Conservation (phyloP, 495 filamentous ascomycete species). For the Penicillium turbatum region DNA sequence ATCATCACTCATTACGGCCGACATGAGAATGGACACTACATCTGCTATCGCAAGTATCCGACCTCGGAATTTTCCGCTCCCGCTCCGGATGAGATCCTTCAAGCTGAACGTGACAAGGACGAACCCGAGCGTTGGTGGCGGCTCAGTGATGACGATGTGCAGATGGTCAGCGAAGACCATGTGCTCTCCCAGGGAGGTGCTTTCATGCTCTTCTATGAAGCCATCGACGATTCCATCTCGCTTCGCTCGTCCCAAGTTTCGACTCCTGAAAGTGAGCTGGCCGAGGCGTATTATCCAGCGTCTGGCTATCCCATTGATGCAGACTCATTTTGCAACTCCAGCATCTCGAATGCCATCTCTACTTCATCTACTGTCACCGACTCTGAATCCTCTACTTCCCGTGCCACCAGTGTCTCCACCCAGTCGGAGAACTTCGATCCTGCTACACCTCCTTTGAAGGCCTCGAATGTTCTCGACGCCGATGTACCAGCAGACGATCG, state of each 20-base stretch:
- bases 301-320: slow-evolving; percentile 11
- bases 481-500: not conserved
- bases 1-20: slow-evolving; percentile 85
- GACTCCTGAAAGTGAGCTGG: not conserved
- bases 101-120: slow-evolving; percentile 38
- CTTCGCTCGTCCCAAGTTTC: not conserved
- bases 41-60: slow-evolving; percentile 75
- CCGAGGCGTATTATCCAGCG: not conserved
- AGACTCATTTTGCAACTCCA: slow-evolving; percentile 22
- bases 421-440: slow-evolving; percentile 10
- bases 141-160: slow-evolving; percentile 80
- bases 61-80: slow-evolving; percentile 31
- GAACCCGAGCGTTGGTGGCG: slow-evolving; percentile 65
- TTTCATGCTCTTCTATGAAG: slow-evolving; percentile 97
- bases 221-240: slow-evolving; percentile 17
- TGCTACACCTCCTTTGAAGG: not conserved
- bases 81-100: slow-evolving; percentile 34
- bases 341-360: slow-evolving; percentile 31
- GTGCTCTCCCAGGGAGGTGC: slow-evolving; percentile 78
- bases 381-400: slow-evolving; percentile 29
- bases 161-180: slow-evolving; percentile 62
- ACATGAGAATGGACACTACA: slow-evolving; percentile 95
- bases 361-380: slow-evolving; percentile 30
- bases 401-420: slow-evolving; percentile 31
- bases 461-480: not conserved